Percentiles rank a stretch among this genome's conserved stretches.
phyloP scores from a whole-genome alignment of 805 yeast genomes.

The Yarrowia sp. region DNA sequence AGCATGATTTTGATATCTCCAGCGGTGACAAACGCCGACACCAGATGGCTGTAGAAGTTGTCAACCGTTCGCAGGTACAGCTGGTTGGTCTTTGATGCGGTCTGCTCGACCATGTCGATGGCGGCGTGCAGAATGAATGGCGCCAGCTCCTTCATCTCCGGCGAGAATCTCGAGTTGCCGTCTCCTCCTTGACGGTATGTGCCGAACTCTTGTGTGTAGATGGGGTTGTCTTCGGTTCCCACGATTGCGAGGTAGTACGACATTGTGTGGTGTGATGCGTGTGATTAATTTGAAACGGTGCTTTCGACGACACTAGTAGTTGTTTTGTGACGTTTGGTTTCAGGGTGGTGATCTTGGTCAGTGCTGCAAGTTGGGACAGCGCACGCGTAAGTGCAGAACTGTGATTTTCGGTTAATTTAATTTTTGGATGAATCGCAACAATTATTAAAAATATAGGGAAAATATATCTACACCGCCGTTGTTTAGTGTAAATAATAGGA shows the following conservation, averaged over 20 bases:
- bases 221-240: conserved; percentile 80
- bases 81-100: conserved; percentile 71
- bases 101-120: conserved; percentile 84
- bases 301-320: background rate
- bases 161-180: conserved; percentile 56
- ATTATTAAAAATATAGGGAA: too few species aligned
- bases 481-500: too few species aligned
- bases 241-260: conserved; percentile 79
- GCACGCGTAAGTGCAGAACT: background rate
- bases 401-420: too few species aligned
- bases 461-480: too few species aligned
- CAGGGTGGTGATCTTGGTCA: background rate
- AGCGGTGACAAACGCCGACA: conserved; percentile 85
- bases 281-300: too few species aligned
- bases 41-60: conserved; percentile 73
- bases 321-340: background rate
- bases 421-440: too few species aligned
- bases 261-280: background rate
- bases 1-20: conserved; percentile 78
- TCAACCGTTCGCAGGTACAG: conserved; percentile 77
- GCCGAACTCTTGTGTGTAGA: conserved; percentile 85
- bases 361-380: conserved; percentile 18
- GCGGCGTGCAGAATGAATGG: conserved; percentile 90
- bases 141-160: conserved; percentile 70
- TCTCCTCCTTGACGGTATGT: conserved; percentile 65